These are phyloP conservation scores for Albizia julibrissin DNA, from an alignment of 306 rosid genomes.

Conservation along the genomic window DNA sequence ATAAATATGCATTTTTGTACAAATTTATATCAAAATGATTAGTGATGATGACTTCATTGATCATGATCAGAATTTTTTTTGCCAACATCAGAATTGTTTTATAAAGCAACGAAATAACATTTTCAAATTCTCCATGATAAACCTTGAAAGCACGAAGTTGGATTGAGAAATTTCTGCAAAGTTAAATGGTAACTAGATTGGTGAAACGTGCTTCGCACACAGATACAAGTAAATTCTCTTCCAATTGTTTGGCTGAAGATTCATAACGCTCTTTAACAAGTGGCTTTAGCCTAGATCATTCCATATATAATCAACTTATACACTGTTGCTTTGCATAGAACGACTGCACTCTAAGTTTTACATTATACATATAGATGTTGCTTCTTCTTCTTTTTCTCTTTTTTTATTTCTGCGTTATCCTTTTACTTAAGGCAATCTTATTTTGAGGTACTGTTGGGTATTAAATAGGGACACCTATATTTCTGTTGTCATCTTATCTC, in stretches of 20 bases:
- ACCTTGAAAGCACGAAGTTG: background rate
- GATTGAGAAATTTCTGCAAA: background rate
- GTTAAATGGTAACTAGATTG: background rate
- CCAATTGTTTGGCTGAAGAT: background rate
- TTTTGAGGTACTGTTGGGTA: fast-evolving
- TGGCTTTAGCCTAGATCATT: background rate
- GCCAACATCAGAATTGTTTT: too few species aligned
- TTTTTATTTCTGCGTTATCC: too few species aligned
- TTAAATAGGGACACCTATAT: fast-evolving
- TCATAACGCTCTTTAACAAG: background rate
- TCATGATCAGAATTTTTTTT: background rate
- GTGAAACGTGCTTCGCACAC: background rate
- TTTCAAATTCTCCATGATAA: background rate
- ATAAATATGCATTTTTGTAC: background rate
- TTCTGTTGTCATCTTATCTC: background rate
- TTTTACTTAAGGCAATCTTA: too few species aligned
- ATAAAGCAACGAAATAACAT: background rate
- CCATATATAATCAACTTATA: background rate
- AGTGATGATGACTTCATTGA: background rate
- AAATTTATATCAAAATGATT: background rate
- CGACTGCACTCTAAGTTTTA: background rate
- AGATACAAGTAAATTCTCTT: background rate
- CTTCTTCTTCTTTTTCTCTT: too few species aligned
- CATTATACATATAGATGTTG: background rate
- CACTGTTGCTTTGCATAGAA: background rate